Percentiles rank a stretch among this genome's conserved stretches.
phyloP scores from a whole-genome alignment of 164 flowering plant species.

The Malania oleifera region DNA sequence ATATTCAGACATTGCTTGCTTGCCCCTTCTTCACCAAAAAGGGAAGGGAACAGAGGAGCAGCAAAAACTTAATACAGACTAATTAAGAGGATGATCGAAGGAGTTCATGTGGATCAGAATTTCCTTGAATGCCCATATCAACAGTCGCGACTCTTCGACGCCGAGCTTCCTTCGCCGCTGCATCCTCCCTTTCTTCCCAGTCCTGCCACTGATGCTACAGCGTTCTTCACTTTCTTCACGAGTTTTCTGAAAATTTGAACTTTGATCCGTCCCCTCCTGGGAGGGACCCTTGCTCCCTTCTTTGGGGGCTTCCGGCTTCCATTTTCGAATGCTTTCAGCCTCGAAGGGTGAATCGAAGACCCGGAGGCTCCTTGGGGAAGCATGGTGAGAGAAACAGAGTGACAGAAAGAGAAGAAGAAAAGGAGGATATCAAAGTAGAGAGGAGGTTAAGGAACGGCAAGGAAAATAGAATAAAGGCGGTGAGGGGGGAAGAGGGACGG shows the following conservation, averaged over 20 bases:
- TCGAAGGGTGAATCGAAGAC: background rate
- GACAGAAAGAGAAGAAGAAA: background rate
- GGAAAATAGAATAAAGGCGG: no score
- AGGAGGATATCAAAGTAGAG: background rate
- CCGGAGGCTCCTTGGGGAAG: conserved; percentile 1
- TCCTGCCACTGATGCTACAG: background rate
- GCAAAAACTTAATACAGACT: no score
- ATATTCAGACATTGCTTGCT: no score
- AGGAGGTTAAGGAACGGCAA: no score
- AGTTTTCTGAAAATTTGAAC: conserved; percentile 1
- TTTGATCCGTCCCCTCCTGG: conserved; percentile 20
- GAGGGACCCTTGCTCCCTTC: conserved; percentile 11
- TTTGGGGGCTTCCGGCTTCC: background rate
- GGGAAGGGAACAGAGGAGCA: no score
- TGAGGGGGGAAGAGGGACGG: background rate
- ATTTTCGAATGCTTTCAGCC: background rate
- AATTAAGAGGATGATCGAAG: no score
- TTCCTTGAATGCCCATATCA: no score
- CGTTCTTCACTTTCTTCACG: conserved; percentile 2
- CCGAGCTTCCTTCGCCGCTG: conserved; percentile 2
- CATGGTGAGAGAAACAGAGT: background rate
- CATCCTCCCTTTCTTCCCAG: background rate
- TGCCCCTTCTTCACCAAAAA: no score
- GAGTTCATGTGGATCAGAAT: no score
- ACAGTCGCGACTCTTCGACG: background rate